Percentiles rank a stretch among this genome's conserved stretches.
phyloP scores from a whole-genome alignment of 306 rosid species.

The Fagus sylvatica region DNA sequence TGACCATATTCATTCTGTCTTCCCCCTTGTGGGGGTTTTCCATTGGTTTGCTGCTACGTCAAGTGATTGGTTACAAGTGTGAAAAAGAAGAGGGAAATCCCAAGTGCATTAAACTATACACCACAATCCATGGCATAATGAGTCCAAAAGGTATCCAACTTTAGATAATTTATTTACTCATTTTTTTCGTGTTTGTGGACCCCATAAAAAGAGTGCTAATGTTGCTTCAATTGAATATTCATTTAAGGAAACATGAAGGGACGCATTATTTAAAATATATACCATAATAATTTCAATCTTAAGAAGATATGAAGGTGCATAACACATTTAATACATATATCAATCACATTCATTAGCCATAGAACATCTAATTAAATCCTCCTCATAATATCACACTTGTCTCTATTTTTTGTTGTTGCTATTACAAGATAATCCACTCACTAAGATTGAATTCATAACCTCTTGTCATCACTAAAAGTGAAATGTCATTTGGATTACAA shows the following conservation, averaged over 20 bases:
- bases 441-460: too few relatives aligned
- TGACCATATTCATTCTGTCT: constrained; percentile 10
- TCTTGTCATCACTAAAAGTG: too few relatives aligned
- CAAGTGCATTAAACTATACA: constrained; percentile 7
- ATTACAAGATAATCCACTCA: too few relatives aligned
- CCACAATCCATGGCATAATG: constrained; percentile 22
- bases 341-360: too few relatives aligned
- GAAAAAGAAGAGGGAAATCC: background rate
- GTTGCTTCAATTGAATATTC: background rate
- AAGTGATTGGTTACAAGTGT: constrained; percentile 30
- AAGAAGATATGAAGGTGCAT: background rate
- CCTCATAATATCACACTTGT: too few relatives aligned
- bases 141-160: constrained; percentile 18
- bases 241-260: constrained; percentile 13
- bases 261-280: background rate
- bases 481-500: too few relatives aligned
- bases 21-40: background rate
- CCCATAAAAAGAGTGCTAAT: background rate
- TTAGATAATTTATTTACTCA: background rate
- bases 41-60: constrained; percentile 18
- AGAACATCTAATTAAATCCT: too few relatives aligned
- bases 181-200: background rate
- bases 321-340: background rate
- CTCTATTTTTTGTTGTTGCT: too few relatives aligned
- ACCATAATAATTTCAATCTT: background rate